phyloP scores from a whole-genome alignment of 305 asterid species.

The Petunia hybrid region DNA sequence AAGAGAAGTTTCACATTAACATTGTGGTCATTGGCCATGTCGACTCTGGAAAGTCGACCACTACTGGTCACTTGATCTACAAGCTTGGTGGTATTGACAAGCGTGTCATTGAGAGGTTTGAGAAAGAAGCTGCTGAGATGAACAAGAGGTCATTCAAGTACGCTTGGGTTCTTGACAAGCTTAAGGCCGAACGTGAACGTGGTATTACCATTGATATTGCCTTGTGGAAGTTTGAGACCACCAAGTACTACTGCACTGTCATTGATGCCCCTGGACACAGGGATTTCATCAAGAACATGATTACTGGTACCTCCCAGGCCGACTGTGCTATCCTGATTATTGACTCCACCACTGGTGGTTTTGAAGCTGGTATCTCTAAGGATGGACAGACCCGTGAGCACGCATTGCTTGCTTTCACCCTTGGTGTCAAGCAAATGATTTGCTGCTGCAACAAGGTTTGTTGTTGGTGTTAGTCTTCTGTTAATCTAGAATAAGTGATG shows the following conservation, averaged over 20 bases:
- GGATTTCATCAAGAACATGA: slow-evolving; percentile 70
- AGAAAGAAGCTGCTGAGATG: slow-evolving; percentile 42
- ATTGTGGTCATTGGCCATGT: slow-evolving; percentile 52
- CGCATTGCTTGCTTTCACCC: slow-evolving; percentile 72
- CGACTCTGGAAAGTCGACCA: slow-evolving; percentile 44
- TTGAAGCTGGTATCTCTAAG: slow-evolving; percentile 65
- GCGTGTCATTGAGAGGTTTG: slow-evolving; percentile 40
- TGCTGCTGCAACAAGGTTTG: slow-evolving; percentile 50
- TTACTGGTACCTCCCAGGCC: slow-evolving; percentile 77
- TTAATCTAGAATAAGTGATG: slow-evolving; percentile 31
- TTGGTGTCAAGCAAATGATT: slow-evolving; percentile 56
- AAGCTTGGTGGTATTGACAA: slow-evolving; percentile 41
- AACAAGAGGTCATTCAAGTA: slow-evolving; percentile 49
- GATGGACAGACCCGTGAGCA: slow-evolving; percentile 66
- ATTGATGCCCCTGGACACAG: slow-evolving; percentile 65
- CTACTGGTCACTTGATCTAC: slow-evolving; percentile 44
- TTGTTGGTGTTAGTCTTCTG: neutral
- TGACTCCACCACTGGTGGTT: slow-evolving; percentile 66
- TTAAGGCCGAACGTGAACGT: slow-evolving; percentile 38
- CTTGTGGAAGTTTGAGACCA: slow-evolving; percentile 51
- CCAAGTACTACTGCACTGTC: slow-evolving; percentile 50
- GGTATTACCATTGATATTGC: slow-evolving; percentile 48
- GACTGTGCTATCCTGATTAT: slow-evolving; percentile 78
- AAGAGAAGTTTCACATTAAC: slow-evolving; percentile 42
- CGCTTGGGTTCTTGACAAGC: slow-evolving; percentile 48